Percentiles rank a stretch among this genome's conserved stretches.
Conservation (phyloP, 208 protist genomes). For the Acanthamoeba triangularis region DNA sequence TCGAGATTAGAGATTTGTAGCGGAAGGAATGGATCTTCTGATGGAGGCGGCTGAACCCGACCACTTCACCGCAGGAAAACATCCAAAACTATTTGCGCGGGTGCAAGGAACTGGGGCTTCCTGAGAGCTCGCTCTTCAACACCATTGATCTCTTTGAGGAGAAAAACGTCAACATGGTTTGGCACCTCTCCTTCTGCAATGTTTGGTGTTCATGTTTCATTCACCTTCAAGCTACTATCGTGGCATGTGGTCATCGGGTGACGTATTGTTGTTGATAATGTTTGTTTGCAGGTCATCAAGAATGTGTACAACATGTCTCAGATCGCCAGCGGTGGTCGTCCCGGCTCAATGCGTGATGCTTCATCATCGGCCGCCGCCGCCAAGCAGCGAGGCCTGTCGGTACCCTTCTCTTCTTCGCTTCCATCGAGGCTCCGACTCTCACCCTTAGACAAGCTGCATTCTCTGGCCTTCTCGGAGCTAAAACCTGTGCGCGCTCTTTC, state of each 20-base stretch:
- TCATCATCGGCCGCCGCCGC: background rate
- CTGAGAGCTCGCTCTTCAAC: slow-evolving; percentile 55
- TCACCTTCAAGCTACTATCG: no score
- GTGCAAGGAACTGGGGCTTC: slow-evolving; percentile 69
- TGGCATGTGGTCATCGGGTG: background rate
- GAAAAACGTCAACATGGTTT: slow-evolving; percentile 67
- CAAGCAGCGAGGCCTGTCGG: background rate
- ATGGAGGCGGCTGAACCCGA: no score
- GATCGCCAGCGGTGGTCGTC: background rate
- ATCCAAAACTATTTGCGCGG: slow-evolving; percentile 58
- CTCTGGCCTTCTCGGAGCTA: no score
- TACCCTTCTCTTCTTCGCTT: background rate
- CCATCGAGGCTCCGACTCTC: background rate
- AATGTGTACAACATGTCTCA: slow-evolving; percentile 55
- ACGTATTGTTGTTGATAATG: background rate
- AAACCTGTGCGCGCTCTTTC: no score
- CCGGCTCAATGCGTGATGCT: slow-evolving; percentile 4
- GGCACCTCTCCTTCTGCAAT: background rate
- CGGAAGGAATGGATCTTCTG: no score
- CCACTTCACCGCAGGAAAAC: background rate
- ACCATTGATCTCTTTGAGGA: slow-evolving; percentile 80
- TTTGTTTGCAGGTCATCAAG: slow-evolving; percentile 22
- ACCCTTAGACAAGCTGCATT: no score
- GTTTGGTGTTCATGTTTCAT: background rate
- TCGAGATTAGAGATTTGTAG: no score